Percentiles rank a stretch among this genome's conserved stretches.
phyloP scores from a whole-genome alignment of 108 stramenopile species.

The Phaeodactylum tricornutum region DNA sequence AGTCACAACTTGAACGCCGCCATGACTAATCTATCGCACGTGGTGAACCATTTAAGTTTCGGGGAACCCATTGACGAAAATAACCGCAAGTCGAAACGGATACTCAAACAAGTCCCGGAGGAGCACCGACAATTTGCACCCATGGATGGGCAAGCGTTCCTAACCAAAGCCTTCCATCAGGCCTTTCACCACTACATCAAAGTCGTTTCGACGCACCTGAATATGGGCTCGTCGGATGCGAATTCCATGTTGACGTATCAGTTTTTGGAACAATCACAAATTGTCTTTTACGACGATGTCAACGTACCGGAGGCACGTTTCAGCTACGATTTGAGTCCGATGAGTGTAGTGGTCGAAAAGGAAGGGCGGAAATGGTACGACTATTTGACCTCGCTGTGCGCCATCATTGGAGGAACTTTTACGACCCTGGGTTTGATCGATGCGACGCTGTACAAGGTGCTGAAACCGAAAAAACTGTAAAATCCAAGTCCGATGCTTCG shows the following conservation, averaged over 20 bases:
- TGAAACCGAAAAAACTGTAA: slow-evolving; percentile 87
- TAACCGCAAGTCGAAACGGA: slow-evolving; percentile 54
- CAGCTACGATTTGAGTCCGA: slow-evolving; percentile 83
- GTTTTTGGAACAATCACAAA: slow-evolving; percentile 77
- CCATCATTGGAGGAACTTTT: slow-evolving; percentile 97
- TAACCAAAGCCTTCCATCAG: slow-evolving; percentile 68
- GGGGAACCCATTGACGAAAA: slow-evolving; percentile 57
- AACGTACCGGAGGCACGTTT: slow-evolving; percentile 85
- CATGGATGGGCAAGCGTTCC: slow-evolving; percentile 68
- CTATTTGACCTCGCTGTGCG: slow-evolving; percentile 89
- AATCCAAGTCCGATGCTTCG: too few relatives aligned
- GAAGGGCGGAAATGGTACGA: slow-evolving; percentile 88
- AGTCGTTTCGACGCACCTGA: slow-evolving; percentile 90
- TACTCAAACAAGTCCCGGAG: slow-evolving; percentile 74
- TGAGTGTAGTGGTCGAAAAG: slow-evolving; percentile 80
- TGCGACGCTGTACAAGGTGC: slow-evolving; percentile 81
- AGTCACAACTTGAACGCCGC: slow-evolving; percentile 91
- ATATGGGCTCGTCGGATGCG: slow-evolving; percentile 41
- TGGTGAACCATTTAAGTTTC: slow-evolving; percentile 89
- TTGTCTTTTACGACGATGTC: slow-evolving; percentile 59
- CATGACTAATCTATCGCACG: slow-evolving; percentile 91
- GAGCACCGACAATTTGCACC: slow-evolving; percentile 76
- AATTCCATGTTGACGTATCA: slow-evolving; percentile 66
- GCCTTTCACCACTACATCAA: slow-evolving; percentile 98
- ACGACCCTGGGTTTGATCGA: slow-evolving; percentile 94